A percentile compares a stretch with the other conserved stretches of the same genome.
Evolutionary conservation across 495 filamentous ascomycete genomes (phyloP).

Genomic region (Cenococcum geophilum): DNA sequence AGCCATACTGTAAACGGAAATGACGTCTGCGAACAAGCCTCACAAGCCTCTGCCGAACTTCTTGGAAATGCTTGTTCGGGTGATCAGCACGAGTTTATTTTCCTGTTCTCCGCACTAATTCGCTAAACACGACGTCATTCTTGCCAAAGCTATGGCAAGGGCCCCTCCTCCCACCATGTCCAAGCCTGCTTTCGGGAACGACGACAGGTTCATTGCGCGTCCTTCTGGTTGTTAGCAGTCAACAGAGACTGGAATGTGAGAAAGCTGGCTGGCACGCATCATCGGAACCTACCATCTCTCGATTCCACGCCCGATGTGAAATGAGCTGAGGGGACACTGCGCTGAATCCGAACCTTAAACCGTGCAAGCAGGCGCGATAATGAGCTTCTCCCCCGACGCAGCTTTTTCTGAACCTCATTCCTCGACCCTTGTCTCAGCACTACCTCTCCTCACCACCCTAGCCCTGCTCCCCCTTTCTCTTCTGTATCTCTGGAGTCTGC

Average conservation of each 20-base stretch:
- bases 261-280: neutral
- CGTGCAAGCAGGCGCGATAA: neutral
- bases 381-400: neutral
- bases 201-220: neutral
- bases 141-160: neutral
- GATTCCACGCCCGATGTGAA: neutral
- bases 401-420: neutral
- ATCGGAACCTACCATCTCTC: neutral
- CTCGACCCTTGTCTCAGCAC: neutral
- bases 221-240: neutral
- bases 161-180: neutral
- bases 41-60: neutral
- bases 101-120: neutral
- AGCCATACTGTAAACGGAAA: neutral
- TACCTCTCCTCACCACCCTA: neutral
- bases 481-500: conserved; percentile 2
- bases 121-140: neutral
- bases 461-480: neutral
- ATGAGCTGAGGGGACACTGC: neutral
- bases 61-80: neutral
- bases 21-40: neutral
- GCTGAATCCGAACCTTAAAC: neutral
- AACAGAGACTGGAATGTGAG: neutral
- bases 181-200: neutral
- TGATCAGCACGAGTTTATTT: neutral